Conservation (phyloP, 495 filamentous ascomycete species). For the Echria macrotheca region DNA sequence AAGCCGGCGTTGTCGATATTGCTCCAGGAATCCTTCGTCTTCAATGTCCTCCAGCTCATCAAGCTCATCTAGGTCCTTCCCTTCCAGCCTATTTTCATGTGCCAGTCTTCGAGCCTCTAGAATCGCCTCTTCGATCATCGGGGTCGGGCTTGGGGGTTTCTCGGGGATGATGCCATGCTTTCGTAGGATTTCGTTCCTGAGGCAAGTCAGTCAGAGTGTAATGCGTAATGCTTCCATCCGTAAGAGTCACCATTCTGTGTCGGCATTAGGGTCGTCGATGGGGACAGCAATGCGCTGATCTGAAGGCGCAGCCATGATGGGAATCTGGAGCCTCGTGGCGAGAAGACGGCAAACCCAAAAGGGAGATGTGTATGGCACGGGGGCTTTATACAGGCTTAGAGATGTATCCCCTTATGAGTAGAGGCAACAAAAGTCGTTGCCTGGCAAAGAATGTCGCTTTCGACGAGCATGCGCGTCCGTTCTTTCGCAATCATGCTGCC, state of each 20-base stretch:
- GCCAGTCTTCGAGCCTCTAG: slow-evolving; percentile 71
- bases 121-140: slow-evolving; percentile 93
- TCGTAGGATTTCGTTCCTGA: slow-evolving; percentile 98
- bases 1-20: slow-evolving; percentile 80
- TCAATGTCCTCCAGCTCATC: slow-evolving; percentile 88
- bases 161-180: slow-evolving; percentile 95
- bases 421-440: background rate
- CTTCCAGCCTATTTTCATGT: slow-evolving; percentile 85
- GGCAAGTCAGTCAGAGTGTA: slow-evolving; percentile 15
- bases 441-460: background rate
- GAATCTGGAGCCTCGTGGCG: too few species aligned
- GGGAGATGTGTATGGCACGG: too few species aligned
- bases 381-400: too few species aligned
- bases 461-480: background rate
- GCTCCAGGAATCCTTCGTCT: slow-evolving; percentile 83
- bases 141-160: slow-evolving; percentile 89
- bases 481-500: background rate
- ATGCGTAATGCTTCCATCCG: background rate
- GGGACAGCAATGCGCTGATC: slow-evolving; percentile 68
- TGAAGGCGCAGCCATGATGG: slow-evolving; percentile 65
- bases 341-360: too few species aligned
- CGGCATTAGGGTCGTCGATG: slow-evolving; percentile 90
- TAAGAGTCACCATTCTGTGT: slow-evolving; percentile 83
- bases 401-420: too few species aligned
- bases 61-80: slow-evolving; percentile 89